Evolutionary conservation across 1,284 basidiomycete species (phyloP).

Genomic region (Pisolithus thermaeus): DNA sequence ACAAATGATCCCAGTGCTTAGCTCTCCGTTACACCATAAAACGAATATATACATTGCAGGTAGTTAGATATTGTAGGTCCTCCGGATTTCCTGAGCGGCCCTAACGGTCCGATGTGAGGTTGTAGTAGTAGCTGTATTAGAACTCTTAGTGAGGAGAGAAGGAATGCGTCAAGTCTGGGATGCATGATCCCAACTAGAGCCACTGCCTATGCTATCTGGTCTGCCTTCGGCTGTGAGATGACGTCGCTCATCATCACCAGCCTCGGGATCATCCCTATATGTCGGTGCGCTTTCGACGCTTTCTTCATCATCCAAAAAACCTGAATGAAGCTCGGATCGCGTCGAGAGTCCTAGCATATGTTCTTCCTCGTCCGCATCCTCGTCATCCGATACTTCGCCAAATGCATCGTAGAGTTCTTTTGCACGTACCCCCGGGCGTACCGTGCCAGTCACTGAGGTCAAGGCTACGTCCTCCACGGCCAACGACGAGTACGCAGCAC

Average conservation of each 20-base stretch:
- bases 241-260: constrained; percentile 14
- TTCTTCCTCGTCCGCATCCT: constrained; percentile 59
- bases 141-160: no score
- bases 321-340: constrained; percentile 51
- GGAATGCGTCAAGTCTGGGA: constrained; percentile 30
- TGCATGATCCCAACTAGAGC: constrained; percentile 73
- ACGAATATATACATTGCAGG: no score
- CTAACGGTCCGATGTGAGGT: no score
- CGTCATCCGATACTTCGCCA: constrained; percentile 76
- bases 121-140: no score
- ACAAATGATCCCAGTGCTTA: no score
- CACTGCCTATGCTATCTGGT: constrained; percentile 38
- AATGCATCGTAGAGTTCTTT: constrained; percentile 92
- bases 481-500: constrained; percentile 63
- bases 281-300: constrained; percentile 32
- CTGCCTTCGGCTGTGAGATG: constrained; percentile 17
- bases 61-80: no score
- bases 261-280: constrained; percentile 59
- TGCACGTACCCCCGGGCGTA: constrained; percentile 42
- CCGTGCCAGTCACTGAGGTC: constrained; percentile 45
- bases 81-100: no score
- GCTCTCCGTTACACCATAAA: no score
- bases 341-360: constrained; percentile 14
- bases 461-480: constrained; percentile 73
- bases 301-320: constrained; percentile 59